Percentiles rank a stretch among this genome's conserved stretches.
phyloP scores from a whole-genome alignment of 306 rosid species.

The Quercus parvula region DNA sequence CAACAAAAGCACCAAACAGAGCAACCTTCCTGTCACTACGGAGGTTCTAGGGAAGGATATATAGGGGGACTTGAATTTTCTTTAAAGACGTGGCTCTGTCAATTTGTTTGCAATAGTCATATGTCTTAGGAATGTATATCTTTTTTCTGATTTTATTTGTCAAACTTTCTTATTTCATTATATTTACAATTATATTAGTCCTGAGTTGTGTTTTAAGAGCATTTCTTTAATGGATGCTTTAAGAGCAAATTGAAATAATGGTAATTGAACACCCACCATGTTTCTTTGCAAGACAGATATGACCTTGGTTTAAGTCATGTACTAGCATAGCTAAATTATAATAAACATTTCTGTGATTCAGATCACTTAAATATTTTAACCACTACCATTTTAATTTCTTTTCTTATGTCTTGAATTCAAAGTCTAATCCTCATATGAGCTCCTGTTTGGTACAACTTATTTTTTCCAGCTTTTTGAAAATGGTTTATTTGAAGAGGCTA shows the following conservation, averaged over 20 bases:
- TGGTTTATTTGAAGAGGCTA: too few relatives aligned
- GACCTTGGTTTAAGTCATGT: background rate
- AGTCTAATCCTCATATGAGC: background rate
- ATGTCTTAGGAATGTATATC: background rate
- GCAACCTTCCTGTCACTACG: constrained; percentile 54
- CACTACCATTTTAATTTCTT: background rate
- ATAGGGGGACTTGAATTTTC: constrained; percentile 5
- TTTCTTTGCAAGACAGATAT: background rate
- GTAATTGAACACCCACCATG: background rate
- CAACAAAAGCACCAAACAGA: constrained; percentile 46
- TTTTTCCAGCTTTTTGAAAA: too few relatives aligned
- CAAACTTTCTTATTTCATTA: too few relatives aligned
- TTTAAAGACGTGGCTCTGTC: background rate
- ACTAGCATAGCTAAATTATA: background rate
- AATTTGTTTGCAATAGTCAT: background rate
- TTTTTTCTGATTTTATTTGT: background rate
- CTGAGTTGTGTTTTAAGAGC: background rate
- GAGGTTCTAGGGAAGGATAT: constrained; percentile 54
- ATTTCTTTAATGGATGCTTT: too few relatives aligned
- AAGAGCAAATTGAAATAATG: background rate
- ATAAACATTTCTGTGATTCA: background rate
- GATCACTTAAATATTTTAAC: background rate
- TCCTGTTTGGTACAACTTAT: too few relatives aligned
- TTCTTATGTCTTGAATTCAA: background rate
- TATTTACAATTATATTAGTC: too few relatives aligned